Evolutionary conservation across 202 grass and related monocot genomes (phyloP), one percentile per base, ranked within the genome.

Genomic region (Bolboschoenoplectus hybrid): DNA sequence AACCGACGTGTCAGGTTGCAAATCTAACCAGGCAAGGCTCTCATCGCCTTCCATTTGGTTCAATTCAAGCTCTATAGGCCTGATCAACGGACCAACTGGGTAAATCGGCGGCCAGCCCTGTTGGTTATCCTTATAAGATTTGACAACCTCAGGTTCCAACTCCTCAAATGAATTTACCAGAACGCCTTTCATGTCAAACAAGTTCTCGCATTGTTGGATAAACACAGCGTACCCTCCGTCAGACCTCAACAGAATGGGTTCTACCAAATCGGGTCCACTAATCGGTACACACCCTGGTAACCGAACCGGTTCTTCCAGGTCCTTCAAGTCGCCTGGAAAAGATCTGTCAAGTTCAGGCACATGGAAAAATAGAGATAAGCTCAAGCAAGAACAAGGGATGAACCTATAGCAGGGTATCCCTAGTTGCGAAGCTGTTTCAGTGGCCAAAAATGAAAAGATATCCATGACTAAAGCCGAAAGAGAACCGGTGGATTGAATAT

Each of bases 211-310:
- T 80, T 89, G 83, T 73, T 88, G 60, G 67, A 94, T 1, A 73
- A 92, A 52, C 3, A 85, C 39, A 0, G 61, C 7, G 75, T 87
- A 91, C 1, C 2, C 35, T 3, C 55, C 78, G 69, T 83, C 85
- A 62, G 44, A 84, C 26, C 90, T 74, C 73, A 72, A 86, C 5
- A 55, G 85, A 43, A 87, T 44, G 84, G 89, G 32, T 16, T 86
- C 61, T 1, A 83, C 72, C 58, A 97, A 58, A 4, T 92, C 92
- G 9, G 14, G 63, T 0, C 83, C 58, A 32, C 50, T 72, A 79
- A 97, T 69, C 1, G 92, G 92, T 72, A 89, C 85, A 89, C 92
- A 97, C 0, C 92, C 92, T 0, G 92, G 92, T 0, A 94, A 86
- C 8, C n/a, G 39, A 66, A 97, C 81, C 2, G 91, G 91, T 19